Evolutionary conservation across 176 grass and related monocot species (phyloP).

Genomic region (Avena insularis): DNA sequence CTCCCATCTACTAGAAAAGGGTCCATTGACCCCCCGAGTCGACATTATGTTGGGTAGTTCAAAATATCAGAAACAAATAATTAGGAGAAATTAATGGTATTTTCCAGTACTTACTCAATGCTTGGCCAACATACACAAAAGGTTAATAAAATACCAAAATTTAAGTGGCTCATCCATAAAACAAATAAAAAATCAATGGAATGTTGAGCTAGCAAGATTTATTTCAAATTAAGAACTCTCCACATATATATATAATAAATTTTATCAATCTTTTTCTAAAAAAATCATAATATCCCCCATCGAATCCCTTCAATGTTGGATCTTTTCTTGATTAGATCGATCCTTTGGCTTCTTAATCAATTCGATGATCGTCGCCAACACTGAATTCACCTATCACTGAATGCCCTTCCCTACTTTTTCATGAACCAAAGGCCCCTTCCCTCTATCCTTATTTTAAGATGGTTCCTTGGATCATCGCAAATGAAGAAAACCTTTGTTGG

Average conservation of each 20-base stretch:
- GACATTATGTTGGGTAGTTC: not conserved
- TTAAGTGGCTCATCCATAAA: not conserved
- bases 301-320: not conserved
- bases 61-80: not conserved
- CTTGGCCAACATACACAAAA: not conserved
- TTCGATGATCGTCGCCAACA: not conserved
- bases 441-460: not conserved
- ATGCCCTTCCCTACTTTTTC: not conserved
- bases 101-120: not conserved
- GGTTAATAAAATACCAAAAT: not conserved
- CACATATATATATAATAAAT: not conserved
- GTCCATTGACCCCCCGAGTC: not conserved
- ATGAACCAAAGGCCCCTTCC: not conserved
- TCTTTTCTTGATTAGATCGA: not conserved
- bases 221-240: not conserved
- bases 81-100: not conserved
- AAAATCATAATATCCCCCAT: not conserved
- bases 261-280: too few relatives aligned
- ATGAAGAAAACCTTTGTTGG: too few relatives aligned
- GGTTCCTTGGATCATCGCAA: not conserved
- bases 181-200: not conserved
- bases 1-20: too few relatives aligned
- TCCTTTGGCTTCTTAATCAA: not conserved
- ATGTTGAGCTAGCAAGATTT: not conserved
- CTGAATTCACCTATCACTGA: not conserved